phyloP scores from a whole-genome alignment of 192 early-diverging fungal species.

The Gigaspora rosea region DNA sequence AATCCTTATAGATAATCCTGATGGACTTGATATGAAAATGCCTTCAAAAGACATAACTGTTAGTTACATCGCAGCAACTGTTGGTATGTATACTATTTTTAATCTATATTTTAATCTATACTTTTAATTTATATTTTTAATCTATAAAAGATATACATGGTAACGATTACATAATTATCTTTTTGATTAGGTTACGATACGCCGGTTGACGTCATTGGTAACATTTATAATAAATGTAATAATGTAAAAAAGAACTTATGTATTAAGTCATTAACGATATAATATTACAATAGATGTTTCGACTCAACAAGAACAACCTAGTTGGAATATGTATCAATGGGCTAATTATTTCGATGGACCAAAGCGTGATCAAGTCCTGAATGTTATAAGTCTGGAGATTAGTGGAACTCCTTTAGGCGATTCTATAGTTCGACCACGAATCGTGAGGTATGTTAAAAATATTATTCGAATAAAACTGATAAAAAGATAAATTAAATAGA shows the following conservation, averaged over 20 bases:
- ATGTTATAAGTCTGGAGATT: constrained; percentile 90
- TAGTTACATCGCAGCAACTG: constrained; percentile 52
- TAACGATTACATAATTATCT: not conserved
- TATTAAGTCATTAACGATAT: not conserved
- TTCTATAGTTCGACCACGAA: constrained; percentile 67
- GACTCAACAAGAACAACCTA: constrained; percentile 77
- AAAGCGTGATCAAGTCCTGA: constrained; percentile 72
- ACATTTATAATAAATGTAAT: not conserved
- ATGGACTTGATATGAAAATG: constrained; percentile 84
- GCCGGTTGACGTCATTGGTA: constrained; percentile 81
- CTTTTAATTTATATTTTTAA: not conserved
- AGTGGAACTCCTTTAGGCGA: constrained; percentile 69
- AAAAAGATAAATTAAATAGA: not conserved
- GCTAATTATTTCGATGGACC: constrained; percentile 72
- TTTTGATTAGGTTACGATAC: constrained; percentile 52
- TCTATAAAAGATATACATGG: not conserved
- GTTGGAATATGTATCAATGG: constrained; percentile 84
- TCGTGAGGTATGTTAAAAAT: constrained; percentile 59
- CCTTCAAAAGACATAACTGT: constrained; percentile 64
- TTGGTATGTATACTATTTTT: constrained; percentile 38
- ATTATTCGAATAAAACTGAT: not conserved
- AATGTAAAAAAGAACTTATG: too few species aligned
- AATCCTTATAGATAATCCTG: constrained; percentile 64
- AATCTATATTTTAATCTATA: not conserved
- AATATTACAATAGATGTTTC: constrained; percentile 63